Base-by-base conservation (phyloP, 352 stramenopile species). In the Pythium pyrilobum region DNA sequence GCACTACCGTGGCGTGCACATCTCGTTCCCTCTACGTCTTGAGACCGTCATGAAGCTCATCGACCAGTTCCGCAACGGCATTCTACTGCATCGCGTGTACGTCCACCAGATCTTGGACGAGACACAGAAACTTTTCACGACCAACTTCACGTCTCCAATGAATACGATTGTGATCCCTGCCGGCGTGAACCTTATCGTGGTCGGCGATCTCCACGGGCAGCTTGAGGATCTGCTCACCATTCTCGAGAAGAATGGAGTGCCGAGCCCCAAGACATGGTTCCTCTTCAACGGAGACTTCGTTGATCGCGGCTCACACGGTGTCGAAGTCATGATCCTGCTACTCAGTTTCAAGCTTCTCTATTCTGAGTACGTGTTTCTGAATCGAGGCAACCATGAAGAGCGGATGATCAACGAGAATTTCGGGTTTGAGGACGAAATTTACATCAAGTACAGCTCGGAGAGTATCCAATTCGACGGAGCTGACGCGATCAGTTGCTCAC, bases 271-370 rank as follows among this genome's bases (percentile, higher is more conserved):
- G 41, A 98, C 88, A 39, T 89, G 81, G 74, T 97, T 97, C 64
- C 64, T 98, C 0, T 98, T 98, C 64, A 98, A 98, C 51, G 95
- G 95, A 4, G 94, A 98, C 59, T 98, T 97, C 61, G 95, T 98
- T 21, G 95, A 98, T 68, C 83, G 95, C 2, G 95, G 95, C 5
- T 83, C 73, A 1, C 80, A 97, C 28, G 91, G 92, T 21, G 77
- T 96, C n/a, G 93, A 98, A 62, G 85, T 98, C 4, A 87, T 97
- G 40, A 73, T 90, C 31, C 59, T 92, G n/a, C 55, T 97, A 25
- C 69, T 97, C 5, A 79, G 78, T 1, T 96, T 97, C 60, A 97
- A 97, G 69, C 58, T 97, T 4, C 43, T 96, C 32, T 91, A 93
- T 52, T 87, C 92, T 1, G 56, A 90, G 3, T 92, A 69, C 4